Conservation (phyloP, 805 yeast genomes). For the Kodamaea kaohsiungensis region DNA sequence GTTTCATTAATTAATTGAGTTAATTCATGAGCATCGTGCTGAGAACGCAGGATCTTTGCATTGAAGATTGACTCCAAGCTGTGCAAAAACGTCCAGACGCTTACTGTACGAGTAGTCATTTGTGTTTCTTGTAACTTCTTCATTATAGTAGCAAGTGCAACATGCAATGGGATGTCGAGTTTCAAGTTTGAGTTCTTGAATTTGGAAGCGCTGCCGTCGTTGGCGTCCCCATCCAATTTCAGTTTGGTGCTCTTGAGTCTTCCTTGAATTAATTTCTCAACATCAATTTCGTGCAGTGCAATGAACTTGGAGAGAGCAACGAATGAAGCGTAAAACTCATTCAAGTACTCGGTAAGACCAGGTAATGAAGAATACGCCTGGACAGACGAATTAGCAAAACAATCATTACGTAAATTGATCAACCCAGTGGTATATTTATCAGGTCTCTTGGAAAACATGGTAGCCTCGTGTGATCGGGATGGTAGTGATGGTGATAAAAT, state of each 20-base stretch:
- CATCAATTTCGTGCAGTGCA: conserved; percentile 18
- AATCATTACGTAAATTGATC: conserved; percentile 79
- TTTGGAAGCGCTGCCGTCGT: conserved; percentile 11
- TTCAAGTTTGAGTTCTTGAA: conserved; percentile 17
- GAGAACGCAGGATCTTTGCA: conserved; percentile 73
- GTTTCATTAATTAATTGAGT: conserved; percentile 80
- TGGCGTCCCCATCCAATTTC: not conserved
- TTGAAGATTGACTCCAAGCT: conserved; percentile 72
- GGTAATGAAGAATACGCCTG: conserved; percentile 76
- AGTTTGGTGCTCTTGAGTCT: conserved; percentile 3
- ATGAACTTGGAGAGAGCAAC: conserved; percentile 21
- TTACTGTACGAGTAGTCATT: conserved; percentile 50
- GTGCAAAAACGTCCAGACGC: conserved; percentile 79
- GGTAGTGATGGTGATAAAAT: conserved; percentile 14
- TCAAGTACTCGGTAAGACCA: conserved; percentile 58
- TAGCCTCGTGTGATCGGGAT: not conserved
- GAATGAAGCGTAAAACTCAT: conserved; percentile 34
- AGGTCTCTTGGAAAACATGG: conserved; percentile 54
- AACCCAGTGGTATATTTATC: conserved; percentile 82
- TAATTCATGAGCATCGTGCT: conserved; percentile 95
- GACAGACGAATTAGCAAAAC: conserved; percentile 87
- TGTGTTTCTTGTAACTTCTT: conserved; percentile 64
- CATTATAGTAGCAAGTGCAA: conserved; percentile 53
- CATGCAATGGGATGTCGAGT: conserved; percentile 53
- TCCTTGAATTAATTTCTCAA: conserved; percentile 15